A percentile compares a stretch with the other conserved stretches of the same genome.
Evolutionary conservation across 495 filamentous ascomycete species (phyloP).

Genomic region (Chaetomium fimeti): DNA sequence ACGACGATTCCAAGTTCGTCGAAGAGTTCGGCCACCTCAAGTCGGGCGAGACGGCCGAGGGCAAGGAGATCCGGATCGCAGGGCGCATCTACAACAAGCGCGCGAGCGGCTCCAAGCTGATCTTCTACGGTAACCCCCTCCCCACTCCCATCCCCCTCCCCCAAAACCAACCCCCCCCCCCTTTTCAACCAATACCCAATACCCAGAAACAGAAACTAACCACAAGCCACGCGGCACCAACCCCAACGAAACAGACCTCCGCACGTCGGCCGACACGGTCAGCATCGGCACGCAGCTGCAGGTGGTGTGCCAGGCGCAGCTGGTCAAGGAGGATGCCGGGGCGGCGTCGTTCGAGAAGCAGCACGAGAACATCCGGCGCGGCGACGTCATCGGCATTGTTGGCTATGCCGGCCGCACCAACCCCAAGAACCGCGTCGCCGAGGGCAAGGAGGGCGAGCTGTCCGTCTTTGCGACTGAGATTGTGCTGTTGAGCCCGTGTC

Average conservation of each 20-base stretch:
- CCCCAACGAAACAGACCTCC: slow-evolving; percentile 60
- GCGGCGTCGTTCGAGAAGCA: slow-evolving; percentile 67
- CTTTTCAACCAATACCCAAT: background rate
- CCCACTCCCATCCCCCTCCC: background rate
- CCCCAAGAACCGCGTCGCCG: slow-evolving; percentile 72
- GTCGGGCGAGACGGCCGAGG: slow-evolving; percentile 78
- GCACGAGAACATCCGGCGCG: slow-evolving; percentile 84
- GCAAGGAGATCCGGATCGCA: slow-evolving; percentile 69
- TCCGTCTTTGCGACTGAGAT: slow-evolving; percentile 91
- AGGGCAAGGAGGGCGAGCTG: slow-evolving; percentile 77
- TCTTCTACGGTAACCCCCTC: slow-evolving; percentile 64
- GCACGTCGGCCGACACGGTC: slow-evolving; percentile 49
- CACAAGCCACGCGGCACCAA: background rate
- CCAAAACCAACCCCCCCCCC: background rate
- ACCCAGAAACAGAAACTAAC: background rate
- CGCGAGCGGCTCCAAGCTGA: slow-evolving; percentile 74
- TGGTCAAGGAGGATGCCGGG: slow-evolving; percentile 56
- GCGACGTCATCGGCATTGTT: slow-evolving; percentile 85
- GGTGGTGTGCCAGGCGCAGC: slow-evolving; percentile 84
- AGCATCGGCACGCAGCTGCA: slow-evolving; percentile 73
- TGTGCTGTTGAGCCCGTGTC: slow-evolving; percentile 79
- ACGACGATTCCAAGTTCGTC: slow-evolving; percentile 73
- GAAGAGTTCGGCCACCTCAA: slow-evolving; percentile 70
- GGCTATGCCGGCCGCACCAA: slow-evolving; percentile 87
- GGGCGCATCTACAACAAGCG: slow-evolving; percentile 90